phyloP scores from a whole-genome alignment of 441 rosid species.

The Omphalea diandra region DNA sequence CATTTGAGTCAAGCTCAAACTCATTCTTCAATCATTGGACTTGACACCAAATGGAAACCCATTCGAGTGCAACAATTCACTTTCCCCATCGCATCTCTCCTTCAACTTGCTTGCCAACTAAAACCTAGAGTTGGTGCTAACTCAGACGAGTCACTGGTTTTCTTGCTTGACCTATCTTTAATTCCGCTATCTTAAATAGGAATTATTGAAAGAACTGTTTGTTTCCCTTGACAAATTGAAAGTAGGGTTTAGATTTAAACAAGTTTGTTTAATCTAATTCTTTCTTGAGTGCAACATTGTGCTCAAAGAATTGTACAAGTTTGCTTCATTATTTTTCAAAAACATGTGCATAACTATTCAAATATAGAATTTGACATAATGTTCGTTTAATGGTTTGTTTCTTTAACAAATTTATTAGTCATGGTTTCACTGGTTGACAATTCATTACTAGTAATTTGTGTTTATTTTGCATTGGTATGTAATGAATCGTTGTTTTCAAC shows the following conservation, averaged over 20 bases:
- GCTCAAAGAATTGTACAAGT: conserved; percentile 10
- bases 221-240: conserved; percentile 77
- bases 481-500: background rate
- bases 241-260: conserved; percentile 80
- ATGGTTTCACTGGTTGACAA: background rate
- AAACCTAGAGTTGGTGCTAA: conserved; percentile 18
- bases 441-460: background rate
- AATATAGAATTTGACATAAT: background rate
- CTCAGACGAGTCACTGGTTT: conserved; percentile 46
- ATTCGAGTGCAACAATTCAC: conserved; percentile 31
- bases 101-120: conserved; percentile 72
- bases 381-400: background rate
- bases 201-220: conserved; percentile 50
- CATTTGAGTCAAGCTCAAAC: conserved; percentile 44
- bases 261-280: conserved; percentile 79
- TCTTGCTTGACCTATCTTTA: conserved; percentile 61
- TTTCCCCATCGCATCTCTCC: conserved; percentile 71
- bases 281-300: conserved; percentile 80
- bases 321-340: background rate
- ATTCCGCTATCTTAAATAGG: conserved; percentile 53
- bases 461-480: background rate
- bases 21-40: conserved; percentile 57
- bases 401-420: background rate
- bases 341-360: background rate
- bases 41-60: conserved; percentile 93